Evolutionary conservation across 2,329 filamentous ascomycete genomes (phyloP), one percentile per base, ranked within the genome.

Genomic region (Diplodia corticola): DNA sequence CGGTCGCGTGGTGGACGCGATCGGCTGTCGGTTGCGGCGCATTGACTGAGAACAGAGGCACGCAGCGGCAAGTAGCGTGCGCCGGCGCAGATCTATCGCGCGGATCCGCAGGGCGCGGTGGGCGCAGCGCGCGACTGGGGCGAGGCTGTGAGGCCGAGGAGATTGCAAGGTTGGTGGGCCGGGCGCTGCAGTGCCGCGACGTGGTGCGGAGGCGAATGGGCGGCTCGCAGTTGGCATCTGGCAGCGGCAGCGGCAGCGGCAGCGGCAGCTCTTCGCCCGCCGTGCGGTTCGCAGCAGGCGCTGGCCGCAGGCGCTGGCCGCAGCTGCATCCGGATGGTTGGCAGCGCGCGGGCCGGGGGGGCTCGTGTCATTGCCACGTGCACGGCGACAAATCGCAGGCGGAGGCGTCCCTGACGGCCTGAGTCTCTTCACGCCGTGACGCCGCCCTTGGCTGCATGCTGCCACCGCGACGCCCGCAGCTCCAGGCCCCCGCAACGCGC

Each of bases 21-120:
- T 57, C 54, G 33, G 54, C 54, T 9, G 33, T 61, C 57, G 57
- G 57, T 49, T 61, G 57, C 57, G 57, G 57, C 57, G 57, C 57
- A 15, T 61, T 49, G 57, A 61, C 57, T 61, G 57, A 48, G 40
- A 61, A 61, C 48, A 61, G 54, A 59, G 57, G 57, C 57, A 35
- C 57, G 57, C 57, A 28, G n/a, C 57, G 44, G 44, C 48, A 35
- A 37, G 57, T 60, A 48, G 55, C 55, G 55, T 60, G 35, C 22
- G 17, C 40, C 26, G 44, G 57, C 57, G 57, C 35, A 60, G 55
- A 60, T 60, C 55, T 60, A 60, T 60, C 55, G 55, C 55, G 40
- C 57, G 55, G 55, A 59, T 59, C 57, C 40, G 24, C 57, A 35
- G 48, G 54, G 54, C 37, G 37, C 20, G 13, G 54, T 40, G 46